A percentile compares a stretch with the other conserved stretches of the same genome.
phyloP scores from a whole-genome alignment of 2,329 filamentous ascomycete species.

The Dothistroma septosporum region DNA sequence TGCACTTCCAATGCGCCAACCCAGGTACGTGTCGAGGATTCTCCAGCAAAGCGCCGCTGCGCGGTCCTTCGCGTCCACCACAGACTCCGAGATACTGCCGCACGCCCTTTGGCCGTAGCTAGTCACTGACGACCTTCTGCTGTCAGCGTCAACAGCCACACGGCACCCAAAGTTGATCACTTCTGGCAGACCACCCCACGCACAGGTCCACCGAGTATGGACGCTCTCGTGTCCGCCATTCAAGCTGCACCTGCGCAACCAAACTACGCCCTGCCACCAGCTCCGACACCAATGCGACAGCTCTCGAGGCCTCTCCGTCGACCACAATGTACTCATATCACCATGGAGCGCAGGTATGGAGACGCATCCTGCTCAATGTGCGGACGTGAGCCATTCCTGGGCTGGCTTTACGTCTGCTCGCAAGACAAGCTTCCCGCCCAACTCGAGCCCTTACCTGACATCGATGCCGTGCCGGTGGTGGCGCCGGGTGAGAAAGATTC shows the following conservation, averaged over 20 bases:
- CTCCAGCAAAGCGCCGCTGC: background rate
- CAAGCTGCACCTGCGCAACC: constrained; percentile 1
- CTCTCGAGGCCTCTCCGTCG: constrained; percentile 11
- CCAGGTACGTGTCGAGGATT: background rate
- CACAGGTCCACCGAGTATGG: constrained; percentile 10
- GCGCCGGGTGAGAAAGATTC: constrained; percentile 17
- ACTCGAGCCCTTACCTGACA: constrained; percentile 9
- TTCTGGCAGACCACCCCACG: constrained; percentile 23
- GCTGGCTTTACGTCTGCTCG: constrained; percentile 71
- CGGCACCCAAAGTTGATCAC: constrained; percentile 9
- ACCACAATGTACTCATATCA: constrained; percentile 61
- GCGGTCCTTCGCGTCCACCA: background rate
- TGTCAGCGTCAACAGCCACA: background rate
- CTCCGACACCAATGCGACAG: constrained; percentile 1
- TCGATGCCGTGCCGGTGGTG: constrained; percentile 10
- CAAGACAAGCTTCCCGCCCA: constrained; percentile 49
- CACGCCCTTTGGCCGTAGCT: background rate
- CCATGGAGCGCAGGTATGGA: constrained; percentile 63
- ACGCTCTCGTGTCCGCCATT: constrained; percentile 21
- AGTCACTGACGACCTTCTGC: background rate
- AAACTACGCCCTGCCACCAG: background rate
- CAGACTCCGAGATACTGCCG: background rate
- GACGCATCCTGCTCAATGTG: constrained; percentile 57
- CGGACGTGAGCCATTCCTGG: constrained; percentile 51
- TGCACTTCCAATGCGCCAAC: background rate